Conservation (phyloP, 2,329 filamentous ascomycete species). For the Neonectria neomacrospora region DNA sequence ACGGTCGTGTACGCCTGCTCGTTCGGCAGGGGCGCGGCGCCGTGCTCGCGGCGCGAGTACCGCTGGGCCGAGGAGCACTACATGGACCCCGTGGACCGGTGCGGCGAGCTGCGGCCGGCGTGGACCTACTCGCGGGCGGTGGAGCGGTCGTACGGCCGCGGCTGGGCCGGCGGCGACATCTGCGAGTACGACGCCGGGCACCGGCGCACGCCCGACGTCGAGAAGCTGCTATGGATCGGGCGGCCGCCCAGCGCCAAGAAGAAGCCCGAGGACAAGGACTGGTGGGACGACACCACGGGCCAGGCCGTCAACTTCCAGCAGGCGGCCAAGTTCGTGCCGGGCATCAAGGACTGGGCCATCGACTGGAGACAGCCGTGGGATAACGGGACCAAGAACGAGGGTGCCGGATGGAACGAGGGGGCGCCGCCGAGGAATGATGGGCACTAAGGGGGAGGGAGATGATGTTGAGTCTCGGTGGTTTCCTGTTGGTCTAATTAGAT, state of each 20-base stretch:
- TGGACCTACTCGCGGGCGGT: not conserved
- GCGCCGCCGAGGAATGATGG: not conserved
- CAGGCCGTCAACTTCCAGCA: not conserved
- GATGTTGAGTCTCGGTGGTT: too few species aligned
- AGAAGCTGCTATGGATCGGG: slow-evolving; percentile 5
- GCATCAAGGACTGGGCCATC: not conserved
- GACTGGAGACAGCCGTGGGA: not conserved
- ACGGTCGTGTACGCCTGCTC: slow-evolving; percentile 16
- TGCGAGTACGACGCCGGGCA: slow-evolving; percentile 3
- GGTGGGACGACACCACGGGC: not conserved
- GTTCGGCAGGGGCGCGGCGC: not conserved
- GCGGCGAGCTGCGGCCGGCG: slow-evolving; percentile 4
- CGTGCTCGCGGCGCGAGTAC: slow-evolving; percentile 4
- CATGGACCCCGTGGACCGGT: not conserved
- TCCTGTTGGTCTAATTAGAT: not conserved
- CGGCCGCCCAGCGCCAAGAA: not conserved
- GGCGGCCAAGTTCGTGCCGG: not conserved
- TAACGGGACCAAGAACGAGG: not conserved
- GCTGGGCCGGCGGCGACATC: slow-evolving; percentile 6
- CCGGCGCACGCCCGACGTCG: not conserved
- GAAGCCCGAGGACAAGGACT: not conserved
- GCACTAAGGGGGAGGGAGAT: not conserved
- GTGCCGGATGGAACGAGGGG: not conserved
- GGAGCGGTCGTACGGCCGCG: slow-evolving; percentile 13
- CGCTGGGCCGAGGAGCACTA: not conserved